Base-by-base conservation (phyloP, 345 rosid genomes). In the Citrus cavaleriei region DNA sequence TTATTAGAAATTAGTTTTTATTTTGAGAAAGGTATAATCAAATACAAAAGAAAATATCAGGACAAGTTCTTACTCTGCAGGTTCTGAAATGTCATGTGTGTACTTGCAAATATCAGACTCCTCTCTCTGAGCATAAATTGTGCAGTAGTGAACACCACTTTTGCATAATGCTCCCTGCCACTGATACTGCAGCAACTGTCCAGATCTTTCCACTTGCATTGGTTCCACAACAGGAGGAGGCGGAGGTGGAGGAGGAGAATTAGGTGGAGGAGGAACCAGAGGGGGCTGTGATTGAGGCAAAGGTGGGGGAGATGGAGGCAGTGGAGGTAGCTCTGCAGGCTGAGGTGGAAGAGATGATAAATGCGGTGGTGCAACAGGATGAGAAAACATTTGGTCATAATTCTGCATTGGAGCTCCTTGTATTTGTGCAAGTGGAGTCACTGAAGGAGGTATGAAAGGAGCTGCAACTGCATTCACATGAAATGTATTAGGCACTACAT, bases 91-190 rank as follows among this genome's bases (percentile, higher is more conserved):
- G 71, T 87, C 86, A 83, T 73, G 88, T 7, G 83, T 84, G 83
- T 96, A 96, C 81, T 89, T 93, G 91, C 98, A 94, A 62, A 89
- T 84, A 84, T 86, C 88, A 16, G 97, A 90, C 69, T 91, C 91
- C 84, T 91, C 83, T 85, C 95, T 88, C 78, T 64, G 87, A 69
- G 95, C 97, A 84, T 85, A 84, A 80, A 96, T 84, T 60, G 87
- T 90, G 85, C 97, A 91, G 85, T 94, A 96, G 80, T 91, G 97
- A 84, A 89, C 91, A 37, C 99, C 98, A 80, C 98, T 93, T 85
- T 96, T 96, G 80, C 93, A 91, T 79, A 94, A 81, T 59, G 83
- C 74, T 57, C 98, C 98, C 87, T 90, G 97, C 99, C 98, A 96
- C 74, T 85, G 85, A 80, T 83, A 85, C 78, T 84, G 86, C 81